Conservation (phyloP, 192 early-diverging fungal genomes). For the Jimgerdemannia lactiflua region DNA sequence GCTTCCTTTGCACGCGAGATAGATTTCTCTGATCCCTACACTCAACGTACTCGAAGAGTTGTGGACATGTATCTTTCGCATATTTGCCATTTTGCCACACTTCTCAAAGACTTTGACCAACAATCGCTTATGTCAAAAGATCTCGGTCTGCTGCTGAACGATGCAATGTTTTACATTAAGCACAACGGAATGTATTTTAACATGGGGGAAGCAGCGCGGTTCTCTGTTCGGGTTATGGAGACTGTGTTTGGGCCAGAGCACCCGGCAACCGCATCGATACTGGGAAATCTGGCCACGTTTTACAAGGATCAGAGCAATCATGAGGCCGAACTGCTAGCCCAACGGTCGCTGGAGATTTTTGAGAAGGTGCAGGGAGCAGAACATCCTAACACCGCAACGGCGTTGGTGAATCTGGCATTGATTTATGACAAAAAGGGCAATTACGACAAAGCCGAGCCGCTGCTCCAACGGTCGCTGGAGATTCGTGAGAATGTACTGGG, state of each 20-base stretch:
- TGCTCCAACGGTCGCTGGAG: neutral
- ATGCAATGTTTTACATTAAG: too few relatives aligned
- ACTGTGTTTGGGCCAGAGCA: neutral
- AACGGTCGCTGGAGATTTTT: neutral
- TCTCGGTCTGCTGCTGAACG: too few relatives aligned
- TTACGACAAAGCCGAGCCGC: neutral
- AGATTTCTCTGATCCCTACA: too few relatives aligned
- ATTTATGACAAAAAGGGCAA: neutral
- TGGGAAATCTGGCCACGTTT: neutral
- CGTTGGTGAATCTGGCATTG: neutral
- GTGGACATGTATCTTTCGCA: too few relatives aligned
- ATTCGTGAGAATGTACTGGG: neutral
- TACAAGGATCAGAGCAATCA: neutral
- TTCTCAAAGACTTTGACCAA: too few relatives aligned
- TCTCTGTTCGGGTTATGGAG: too few relatives aligned
- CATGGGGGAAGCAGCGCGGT: too few relatives aligned
- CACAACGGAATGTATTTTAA: too few relatives aligned
- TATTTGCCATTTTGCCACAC: too few relatives aligned
- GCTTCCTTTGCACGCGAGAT: too few relatives aligned
- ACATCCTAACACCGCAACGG: neutral
- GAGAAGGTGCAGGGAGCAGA: constrained; percentile 1
- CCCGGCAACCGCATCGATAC: neutral
- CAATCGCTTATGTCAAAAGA: too few relatives aligned
- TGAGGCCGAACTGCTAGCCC: neutral
- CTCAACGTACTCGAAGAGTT: too few relatives aligned